These are phyloP conservation scores for Mycena metata DNA, from an alignment of 768 basidiomycete genomes.

Conservation along the genomic window DNA sequence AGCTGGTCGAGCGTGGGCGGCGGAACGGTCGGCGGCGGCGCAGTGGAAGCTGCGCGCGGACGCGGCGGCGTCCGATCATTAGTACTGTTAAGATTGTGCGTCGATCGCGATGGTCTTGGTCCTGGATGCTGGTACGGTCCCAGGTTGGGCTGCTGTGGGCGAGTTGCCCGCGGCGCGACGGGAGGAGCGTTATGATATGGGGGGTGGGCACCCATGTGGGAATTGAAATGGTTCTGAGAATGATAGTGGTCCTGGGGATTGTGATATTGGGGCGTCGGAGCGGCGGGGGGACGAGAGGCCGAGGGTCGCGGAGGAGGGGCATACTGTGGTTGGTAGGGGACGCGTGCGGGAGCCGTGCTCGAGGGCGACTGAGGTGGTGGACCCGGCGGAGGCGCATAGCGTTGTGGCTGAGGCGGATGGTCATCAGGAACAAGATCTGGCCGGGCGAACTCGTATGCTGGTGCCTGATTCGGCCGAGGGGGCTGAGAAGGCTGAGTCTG, in stretches of 20 bases:
- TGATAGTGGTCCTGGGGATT: constrained; percentile 40
- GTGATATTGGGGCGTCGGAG: constrained; percentile 27
- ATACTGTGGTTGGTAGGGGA: constrained; percentile 34
- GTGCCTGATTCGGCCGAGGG: constrained; percentile 46
- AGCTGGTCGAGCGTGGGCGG: constrained; percentile 78
- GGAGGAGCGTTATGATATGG: constrained; percentile 31
- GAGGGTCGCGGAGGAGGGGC: constrained; percentile 43
- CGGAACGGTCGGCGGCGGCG: constrained; percentile 51
- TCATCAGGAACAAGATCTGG: constrained; percentile 72
- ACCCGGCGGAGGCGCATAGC: constrained; percentile 40
- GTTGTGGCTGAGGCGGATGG: constrained; percentile 39
- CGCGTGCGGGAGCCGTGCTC: constrained; percentile 21
- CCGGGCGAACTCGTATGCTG: constrained; percentile 62
- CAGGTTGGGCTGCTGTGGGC: constrained; percentile 23
- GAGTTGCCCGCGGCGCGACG: constrained; percentile 29
- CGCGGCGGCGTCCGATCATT: constrained; percentile 46
- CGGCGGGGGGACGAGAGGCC: constrained; percentile 33
- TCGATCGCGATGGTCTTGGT: constrained; percentile 42
- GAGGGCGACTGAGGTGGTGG: constrained; percentile 39
- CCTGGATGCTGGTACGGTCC: constrained; percentile 35
- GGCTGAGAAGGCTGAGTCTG: constrained; percentile 50
- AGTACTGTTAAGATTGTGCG: constrained; percentile 38
- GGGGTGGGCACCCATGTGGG: constrained; percentile 31
- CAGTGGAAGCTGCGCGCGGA: constrained; percentile 59
- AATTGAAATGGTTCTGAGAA: constrained; percentile 39